Conservation (phyloP, 2,329 filamentous ascomycete species). For the Phaeoacremonium minimum region DNA sequence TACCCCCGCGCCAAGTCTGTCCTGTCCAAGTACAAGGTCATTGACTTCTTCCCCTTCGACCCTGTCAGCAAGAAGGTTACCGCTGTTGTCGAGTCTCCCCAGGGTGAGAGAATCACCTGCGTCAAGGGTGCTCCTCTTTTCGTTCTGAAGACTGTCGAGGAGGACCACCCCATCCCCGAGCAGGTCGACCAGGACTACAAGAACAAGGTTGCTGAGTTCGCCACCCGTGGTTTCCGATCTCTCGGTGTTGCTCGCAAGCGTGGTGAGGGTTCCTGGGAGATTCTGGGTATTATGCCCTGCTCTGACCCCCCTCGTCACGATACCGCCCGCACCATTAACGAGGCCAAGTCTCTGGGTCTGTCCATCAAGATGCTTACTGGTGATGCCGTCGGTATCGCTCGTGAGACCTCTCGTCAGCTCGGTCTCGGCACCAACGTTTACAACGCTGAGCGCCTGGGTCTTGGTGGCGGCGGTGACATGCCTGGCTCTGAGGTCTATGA, state of each 20-base stretch:
- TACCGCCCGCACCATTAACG: conserved; percentile 83
- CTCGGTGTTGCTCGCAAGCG: conserved; percentile 90
- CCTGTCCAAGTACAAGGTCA: conserved; percentile 77
- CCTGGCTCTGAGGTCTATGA: conserved; percentile 91
- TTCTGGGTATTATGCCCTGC: conserved; percentile 93
- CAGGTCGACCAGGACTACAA: conserved; percentile 80
- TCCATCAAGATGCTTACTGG: conserved; percentile 96
- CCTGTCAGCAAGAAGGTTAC: conserved; percentile 91
- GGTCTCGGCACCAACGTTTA: conserved; percentile 91
- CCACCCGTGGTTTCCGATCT: conserved; percentile 88
- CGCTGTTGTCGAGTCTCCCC: conserved; percentile 75
- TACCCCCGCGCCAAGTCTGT: conserved; percentile 80
- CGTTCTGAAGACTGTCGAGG: conserved; percentile 81
- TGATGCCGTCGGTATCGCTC: conserved; percentile 88
- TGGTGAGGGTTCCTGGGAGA: conserved; percentile 78
- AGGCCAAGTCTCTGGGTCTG: conserved; percentile 81
- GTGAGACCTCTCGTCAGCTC: conserved; percentile 86
- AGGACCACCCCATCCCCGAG: conserved; percentile 75
- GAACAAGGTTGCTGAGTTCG: conserved; percentile 89
- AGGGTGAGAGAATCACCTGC: conserved; percentile 80
- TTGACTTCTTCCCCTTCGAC: conserved; percentile 85
- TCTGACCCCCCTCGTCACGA: conserved; percentile 88
- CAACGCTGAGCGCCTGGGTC: conserved; percentile 87
- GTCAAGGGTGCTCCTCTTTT: conserved; percentile 89
- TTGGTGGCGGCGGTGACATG: conserved; percentile 88